Evolutionary conservation across 495 filamentous ascomycete genomes (phyloP).

Genomic region (Penicillium herquei): DNA sequence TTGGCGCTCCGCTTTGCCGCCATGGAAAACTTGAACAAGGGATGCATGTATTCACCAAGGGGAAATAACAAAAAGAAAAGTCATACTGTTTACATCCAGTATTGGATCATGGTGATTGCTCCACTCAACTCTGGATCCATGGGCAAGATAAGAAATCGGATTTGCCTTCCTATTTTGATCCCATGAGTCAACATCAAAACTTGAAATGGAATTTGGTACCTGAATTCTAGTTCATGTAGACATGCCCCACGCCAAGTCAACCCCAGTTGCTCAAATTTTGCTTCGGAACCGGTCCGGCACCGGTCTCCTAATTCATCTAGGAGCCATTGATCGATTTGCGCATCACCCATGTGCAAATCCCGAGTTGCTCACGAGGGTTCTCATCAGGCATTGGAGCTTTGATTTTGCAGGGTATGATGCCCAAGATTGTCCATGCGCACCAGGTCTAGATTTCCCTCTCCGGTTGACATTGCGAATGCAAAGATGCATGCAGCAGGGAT

Average conservation of each 20-base stretch:
- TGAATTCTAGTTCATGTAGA: neutral
- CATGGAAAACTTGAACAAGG: neutral
- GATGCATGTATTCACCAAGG: neutral
- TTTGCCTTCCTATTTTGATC: neutral
- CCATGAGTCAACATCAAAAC: neutral
- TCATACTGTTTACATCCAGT: neutral
- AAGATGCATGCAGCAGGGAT: too few relatives aligned
- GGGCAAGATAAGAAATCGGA: neutral
- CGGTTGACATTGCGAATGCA: too few relatives aligned
- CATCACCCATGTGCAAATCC: too few relatives aligned
- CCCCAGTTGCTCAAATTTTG: neutral
- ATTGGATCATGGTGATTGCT: neutral
- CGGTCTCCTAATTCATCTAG: neutral
- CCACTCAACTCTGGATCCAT: too few relatives aligned
- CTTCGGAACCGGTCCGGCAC: slow-evolving; percentile 5
- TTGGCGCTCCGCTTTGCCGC: neutral
- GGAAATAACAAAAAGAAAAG: neutral
- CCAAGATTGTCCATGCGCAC: too few relatives aligned
- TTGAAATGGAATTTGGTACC: neutral
- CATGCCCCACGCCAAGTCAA: neutral
- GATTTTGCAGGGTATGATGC: too few relatives aligned
- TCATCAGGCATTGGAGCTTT: too few relatives aligned
- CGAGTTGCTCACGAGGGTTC: too few relatives aligned
- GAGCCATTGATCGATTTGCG: too few relatives aligned
- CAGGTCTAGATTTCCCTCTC: too few relatives aligned